These are phyloP conservation scores for Aspergillus leporis DNA, from an alignment of 495 filamentous ascomycete species.

Conservation along the genomic window DNA sequence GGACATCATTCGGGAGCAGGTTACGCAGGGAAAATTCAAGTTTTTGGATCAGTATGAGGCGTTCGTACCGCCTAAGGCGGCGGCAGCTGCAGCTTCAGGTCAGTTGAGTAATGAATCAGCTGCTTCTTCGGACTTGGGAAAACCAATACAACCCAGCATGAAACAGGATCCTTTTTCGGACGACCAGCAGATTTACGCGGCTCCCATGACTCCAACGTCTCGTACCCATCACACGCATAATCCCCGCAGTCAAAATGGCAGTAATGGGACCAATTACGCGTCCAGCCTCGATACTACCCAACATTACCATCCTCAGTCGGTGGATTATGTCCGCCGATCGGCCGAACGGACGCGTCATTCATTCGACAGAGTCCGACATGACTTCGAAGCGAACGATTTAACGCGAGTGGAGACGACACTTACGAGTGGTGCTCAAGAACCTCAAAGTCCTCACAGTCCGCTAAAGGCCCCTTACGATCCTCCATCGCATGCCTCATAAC, in stretches of 20 bases:
- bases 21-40: conserved; percentile 76
- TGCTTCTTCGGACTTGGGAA: conserved; percentile 63
- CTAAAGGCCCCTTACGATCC: conserved; percentile 40
- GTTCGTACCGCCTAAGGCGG: conserved; percentile 39
- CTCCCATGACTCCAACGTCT: conserved; percentile 73
- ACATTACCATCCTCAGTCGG: conserved; percentile 47
- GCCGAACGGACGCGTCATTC: conserved; percentile 71
- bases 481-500: conserved; percentile 36
- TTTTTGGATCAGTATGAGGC: conserved; percentile 58
- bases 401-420: conserved; percentile 80
- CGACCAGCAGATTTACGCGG: conserved; percentile 86
- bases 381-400: conserved; percentile 86
- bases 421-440: conserved; percentile 37
- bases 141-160: conserved; percentile 58
- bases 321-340: conserved; percentile 72
- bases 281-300: conserved; percentile 55
- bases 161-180: conserved; percentile 68
- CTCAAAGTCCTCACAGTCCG: conserved; percentile 33
- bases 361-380: conserved; percentile 55
- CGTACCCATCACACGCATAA: conserved; percentile 83
- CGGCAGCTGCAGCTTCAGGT: conserved; percentile 15
- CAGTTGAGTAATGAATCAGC: conserved; percentile 46
- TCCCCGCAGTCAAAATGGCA: conserved; percentile 83
- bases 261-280: conserved; percentile 91
- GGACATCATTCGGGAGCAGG: conserved; percentile 94